Percentiles rank a stretch among this genome's conserved stretches.
These are phyloP conservation scores for Rosa persica DNA, from an alignment of 306 rosid genomes.

Conservation along the genomic window DNA sequence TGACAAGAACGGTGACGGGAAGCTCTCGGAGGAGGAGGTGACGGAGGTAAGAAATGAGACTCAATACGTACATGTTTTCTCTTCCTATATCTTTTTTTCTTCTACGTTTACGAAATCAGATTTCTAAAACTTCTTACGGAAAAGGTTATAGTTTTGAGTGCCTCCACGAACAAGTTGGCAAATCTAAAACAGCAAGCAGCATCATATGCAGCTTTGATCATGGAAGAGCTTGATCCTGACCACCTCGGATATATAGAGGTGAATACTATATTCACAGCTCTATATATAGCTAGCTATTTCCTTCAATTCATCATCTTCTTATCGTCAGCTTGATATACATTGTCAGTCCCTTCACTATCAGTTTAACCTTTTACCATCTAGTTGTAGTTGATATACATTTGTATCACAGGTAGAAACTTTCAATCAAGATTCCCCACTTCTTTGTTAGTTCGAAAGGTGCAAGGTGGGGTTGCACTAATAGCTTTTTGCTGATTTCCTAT, in stretches of 20 bases:
- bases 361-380: neutral
- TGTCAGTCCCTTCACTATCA: neutral
- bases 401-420: neutral
- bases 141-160: conserved; percentile 93
- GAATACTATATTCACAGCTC: neutral
- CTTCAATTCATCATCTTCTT: conserved; percentile 4
- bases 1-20: conserved; percentile 98
- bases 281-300: too few relatives aligned
- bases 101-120: conserved; percentile 17
- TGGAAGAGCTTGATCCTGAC: conserved; percentile 97
- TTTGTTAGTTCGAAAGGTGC: too few relatives aligned
- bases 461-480: too few relatives aligned
- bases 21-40: conserved; percentile 85
- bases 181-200: conserved; percentile 71
- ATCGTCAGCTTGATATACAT: neutral
- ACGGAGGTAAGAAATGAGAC: conserved; percentile 59
- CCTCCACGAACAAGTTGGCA: conserved; percentile 77
- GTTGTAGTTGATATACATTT: neutral
- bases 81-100: neutral
- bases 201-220: conserved; percentile 74
- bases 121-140: conserved; percentile 27
- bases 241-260: conserved; percentile 90
- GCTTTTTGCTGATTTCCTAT: neutral
- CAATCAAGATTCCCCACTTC: neutral
- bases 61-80: neutral